Conservation (phyloP, 345 rosid species). For the Populus deltoides region DNA sequence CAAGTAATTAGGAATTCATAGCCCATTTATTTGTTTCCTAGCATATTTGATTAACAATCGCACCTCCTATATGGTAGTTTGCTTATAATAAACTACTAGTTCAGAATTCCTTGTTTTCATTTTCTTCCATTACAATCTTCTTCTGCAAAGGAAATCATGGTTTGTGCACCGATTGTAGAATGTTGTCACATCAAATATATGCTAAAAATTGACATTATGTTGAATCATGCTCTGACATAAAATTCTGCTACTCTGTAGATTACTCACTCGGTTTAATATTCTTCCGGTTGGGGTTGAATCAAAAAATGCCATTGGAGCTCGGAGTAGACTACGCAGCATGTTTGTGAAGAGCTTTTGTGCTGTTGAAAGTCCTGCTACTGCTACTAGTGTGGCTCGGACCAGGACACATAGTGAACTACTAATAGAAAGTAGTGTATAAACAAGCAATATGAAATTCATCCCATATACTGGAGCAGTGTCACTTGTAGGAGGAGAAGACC, state of each 20-base stretch:
- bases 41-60: not conserved
- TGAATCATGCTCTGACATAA: not conserved
- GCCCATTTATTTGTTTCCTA: not conserved
- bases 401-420: slow-evolving; percentile 73
- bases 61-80: not conserved
- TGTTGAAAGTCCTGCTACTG: slow-evolving; percentile 67
- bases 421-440: slow-evolving; percentile 61
- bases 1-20: not conserved
- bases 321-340: slow-evolving; percentile 66
- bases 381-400: slow-evolving; percentile 60
- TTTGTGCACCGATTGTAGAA: not conserved
- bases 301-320: slow-evolving; percentile 91
- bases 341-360: slow-evolving; percentile 72
- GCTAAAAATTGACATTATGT: not conserved
- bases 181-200: not conserved
- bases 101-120: not conserved
- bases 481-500: slow-evolving; percentile 72
- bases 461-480: slow-evolving; percentile 44
- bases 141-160: not conserved
- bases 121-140: not conserved
- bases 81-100: not conserved
- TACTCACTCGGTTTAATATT: slow-evolving; percentile 83
- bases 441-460: slow-evolving; percentile 61
- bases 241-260: not conserved
- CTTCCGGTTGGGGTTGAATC: slow-evolving; percentile 96